A percentile compares a stretch with the other conserved stretches of the same genome.
These are phyloP conservation scores for Boletellus ananas DNA, from an alignment of 768 basidiomycete genomes.

Conservation along the genomic window DNA sequence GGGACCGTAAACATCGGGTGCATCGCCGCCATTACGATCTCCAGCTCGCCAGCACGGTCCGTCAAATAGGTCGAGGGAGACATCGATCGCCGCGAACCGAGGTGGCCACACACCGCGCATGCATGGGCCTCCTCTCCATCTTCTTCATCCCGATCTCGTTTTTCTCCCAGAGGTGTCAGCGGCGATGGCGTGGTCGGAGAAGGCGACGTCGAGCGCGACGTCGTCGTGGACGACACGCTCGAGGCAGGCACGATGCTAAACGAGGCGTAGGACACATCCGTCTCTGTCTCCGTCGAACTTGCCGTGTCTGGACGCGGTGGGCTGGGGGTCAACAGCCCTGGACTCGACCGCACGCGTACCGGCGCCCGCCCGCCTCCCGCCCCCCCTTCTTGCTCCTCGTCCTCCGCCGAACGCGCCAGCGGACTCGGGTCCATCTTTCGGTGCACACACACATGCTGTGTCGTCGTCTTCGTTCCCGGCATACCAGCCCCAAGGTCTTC, in stretches of 20 bases:
- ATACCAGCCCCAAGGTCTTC: constrained; percentile 10
- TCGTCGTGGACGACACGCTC: constrained; percentile 6
- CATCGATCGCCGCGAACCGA: background rate
- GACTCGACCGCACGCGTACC: background rate
- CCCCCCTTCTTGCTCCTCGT: background rate
- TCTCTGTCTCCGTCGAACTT: constrained; percentile 19
- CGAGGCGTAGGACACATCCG: constrained; percentile 20
- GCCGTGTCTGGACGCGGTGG: constrained; percentile 18
- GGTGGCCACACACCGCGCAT: constrained; percentile 22
- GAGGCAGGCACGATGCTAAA: constrained; percentile 20
- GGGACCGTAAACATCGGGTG: constrained; percentile 32
- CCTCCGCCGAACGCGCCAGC: background rate
- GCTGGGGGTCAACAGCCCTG: constrained; percentile 1
- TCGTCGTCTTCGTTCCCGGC: background rate
- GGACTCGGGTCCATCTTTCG: constrained; percentile 7
- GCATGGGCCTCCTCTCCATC: background rate
- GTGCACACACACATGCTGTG: constrained; percentile 1
- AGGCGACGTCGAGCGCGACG: constrained; percentile 18
- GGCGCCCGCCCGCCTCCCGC: constrained; percentile 6
- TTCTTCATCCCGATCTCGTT: background rate
- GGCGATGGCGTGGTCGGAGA: constrained; percentile 1
- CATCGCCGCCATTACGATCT: background rate
- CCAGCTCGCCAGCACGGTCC: no score
- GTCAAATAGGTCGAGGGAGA: background rate
- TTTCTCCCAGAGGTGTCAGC: background rate